Conservation (phyloP, 371 early-diverging fungal species). For the Conidiobolus incongruus region DNA sequence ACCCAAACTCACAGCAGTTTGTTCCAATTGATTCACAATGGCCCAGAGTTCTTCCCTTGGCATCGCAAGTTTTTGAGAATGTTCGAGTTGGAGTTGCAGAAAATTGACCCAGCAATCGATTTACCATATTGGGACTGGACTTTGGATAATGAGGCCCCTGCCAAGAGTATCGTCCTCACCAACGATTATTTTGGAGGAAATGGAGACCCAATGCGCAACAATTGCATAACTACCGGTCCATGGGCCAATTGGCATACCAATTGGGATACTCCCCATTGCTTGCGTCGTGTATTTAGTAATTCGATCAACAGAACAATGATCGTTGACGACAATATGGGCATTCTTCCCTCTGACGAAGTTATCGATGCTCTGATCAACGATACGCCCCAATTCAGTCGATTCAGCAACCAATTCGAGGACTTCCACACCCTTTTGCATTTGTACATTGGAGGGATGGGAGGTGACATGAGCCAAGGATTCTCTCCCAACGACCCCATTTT, state of each 20-base stretch:
- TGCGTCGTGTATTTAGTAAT: not conserved
- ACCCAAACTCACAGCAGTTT: not conserved
- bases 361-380: not conserved
- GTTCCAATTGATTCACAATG: not conserved
- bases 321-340: too few species aligned
- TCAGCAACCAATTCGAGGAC: not conserved
- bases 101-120: conserved; percentile 4
- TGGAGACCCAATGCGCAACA: not conserved
- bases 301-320: not conserved
- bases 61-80: conserved; percentile 11
- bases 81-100: conserved; percentile 11
- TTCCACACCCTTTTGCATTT: not conserved
- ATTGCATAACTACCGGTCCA: conserved; percentile 3
- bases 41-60: conserved; percentile 12
- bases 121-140: conserved; percentile 9
- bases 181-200: conserved; percentile 2
- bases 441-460: conserved; percentile 9
- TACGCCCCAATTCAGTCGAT: not conserved
- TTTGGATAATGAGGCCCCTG: conserved; percentile 3
- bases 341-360: not conserved
- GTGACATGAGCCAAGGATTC: conserved; percentile 16
- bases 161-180: not conserved
- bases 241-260: not conserved
- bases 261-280: not conserved
- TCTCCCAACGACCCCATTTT: conserved; percentile 9